Evolutionary conservation across 805 yeast genomes (phyloP).

Genomic region (Candida taoyuanica): DNA sequence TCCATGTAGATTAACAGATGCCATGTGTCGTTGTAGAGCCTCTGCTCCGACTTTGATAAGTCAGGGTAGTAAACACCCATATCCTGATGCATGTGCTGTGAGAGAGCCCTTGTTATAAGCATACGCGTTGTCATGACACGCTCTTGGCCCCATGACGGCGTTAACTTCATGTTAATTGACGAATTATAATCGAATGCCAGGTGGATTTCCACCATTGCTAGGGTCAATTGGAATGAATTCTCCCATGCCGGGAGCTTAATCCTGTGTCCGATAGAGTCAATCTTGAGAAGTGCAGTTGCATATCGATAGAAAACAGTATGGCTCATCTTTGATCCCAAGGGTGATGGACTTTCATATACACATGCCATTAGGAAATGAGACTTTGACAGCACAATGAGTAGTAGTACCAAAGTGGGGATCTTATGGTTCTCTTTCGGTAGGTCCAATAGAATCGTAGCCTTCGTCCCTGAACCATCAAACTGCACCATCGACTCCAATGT

Average conservation of each 20-base stretch:
- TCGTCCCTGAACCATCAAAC: neutral
- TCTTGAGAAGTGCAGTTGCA: conserved; percentile 1
- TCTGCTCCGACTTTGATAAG: neutral
- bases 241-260: neutral
- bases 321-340: neutral
- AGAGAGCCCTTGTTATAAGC: neutral
- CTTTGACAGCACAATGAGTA: neutral
- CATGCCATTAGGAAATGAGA: neutral
- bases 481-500: neutral
- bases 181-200: neutral
- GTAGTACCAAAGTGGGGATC: neutral
- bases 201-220: conserved; percentile 2
- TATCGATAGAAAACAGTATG: neutral
- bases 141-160: neutral
- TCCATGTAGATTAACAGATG: neutral
- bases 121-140: neutral
- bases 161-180: neutral
- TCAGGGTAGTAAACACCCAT: conserved; percentile 1
- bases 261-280: neutral
- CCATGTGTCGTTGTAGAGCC: conserved; percentile 2
- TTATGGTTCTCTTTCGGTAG: conserved; percentile 1
- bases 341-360: neutral
- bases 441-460: neutral
- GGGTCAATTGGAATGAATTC: neutral
- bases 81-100: conserved; percentile 2